Conservation (phyloP, 73 alveolate genomes). For the Tetrahymena borealis region DNA sequence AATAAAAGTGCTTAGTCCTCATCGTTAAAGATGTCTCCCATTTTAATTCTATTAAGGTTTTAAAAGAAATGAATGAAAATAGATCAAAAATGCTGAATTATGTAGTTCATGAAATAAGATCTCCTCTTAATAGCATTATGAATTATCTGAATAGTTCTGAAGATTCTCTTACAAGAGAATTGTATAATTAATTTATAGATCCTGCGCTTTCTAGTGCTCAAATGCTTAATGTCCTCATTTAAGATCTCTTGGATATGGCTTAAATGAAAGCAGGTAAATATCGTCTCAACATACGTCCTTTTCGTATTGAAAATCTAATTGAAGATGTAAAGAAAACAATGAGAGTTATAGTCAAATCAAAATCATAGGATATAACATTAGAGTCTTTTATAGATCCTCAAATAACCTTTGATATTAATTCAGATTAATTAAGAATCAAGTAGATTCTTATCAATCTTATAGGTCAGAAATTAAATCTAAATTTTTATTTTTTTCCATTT, state of each 20-base stretch:
- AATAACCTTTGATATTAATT: neutral
- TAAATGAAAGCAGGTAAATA: neutral
- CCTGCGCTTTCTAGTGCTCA: neutral
- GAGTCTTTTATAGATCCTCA: neutral
- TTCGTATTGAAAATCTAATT: neutral
- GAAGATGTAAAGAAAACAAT: neutral
- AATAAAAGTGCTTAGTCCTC: neutral
- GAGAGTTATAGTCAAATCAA: neutral
- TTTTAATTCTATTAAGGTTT: neutral
- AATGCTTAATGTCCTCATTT: neutral
- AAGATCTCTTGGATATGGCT: neutral
- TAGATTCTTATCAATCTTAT: neutral
- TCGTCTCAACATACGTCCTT: neutral
- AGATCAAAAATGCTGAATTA: neutral
- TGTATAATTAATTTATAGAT: neutral
- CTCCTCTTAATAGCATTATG: neutral
- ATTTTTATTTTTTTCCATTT: no score
- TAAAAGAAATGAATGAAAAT: neutral
- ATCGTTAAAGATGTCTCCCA: neutral
- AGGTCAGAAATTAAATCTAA: neutral
- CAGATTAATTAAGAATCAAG: neutral
- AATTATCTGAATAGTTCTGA: neutral
- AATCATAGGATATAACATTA: neutral
- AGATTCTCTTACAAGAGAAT: neutral
- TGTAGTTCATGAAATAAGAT: neutral